phyloP scores from a whole-genome alignment of 2,329 filamentous ascomycete genomes.

The Fusarium udum region DNA sequence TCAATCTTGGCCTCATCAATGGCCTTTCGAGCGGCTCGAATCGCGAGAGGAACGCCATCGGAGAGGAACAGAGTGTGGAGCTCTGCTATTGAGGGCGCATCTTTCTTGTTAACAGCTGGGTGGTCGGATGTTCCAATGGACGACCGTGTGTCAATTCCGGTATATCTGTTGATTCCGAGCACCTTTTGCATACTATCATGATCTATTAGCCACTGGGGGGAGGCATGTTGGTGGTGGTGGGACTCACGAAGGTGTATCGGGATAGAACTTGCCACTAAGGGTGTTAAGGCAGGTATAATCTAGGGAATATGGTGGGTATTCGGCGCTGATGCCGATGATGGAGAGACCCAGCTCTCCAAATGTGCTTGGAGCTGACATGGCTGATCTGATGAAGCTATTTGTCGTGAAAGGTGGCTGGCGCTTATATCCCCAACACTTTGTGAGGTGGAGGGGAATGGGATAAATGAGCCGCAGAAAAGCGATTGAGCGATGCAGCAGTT shows the following conservation, averaged over 20 bases:
- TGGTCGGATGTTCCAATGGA: slow-evolving; percentile 70
- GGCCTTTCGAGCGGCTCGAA: slow-evolving; percentile 64
- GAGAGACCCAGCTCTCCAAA: slow-evolving; percentile 66
- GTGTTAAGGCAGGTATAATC: slow-evolving; percentile 60
- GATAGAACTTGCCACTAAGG: slow-evolving; percentile 66
- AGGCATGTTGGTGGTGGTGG: background rate
- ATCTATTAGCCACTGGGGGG: background rate
- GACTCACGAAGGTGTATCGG: slow-evolving; percentile 66
- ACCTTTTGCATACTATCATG: slow-evolving; percentile 67
- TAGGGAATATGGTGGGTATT: slow-evolving; percentile 68
- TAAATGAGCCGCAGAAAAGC: background rate
- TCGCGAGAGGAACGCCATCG: slow-evolving; percentile 66
- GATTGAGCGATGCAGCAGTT: background rate
- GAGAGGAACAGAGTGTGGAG: slow-evolving; percentile 65
- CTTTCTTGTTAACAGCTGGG: slow-evolving; percentile 66
- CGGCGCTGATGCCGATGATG: slow-evolving; percentile 66
- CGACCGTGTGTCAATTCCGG: slow-evolving; percentile 70
- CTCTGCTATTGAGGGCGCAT: slow-evolving; percentile 62
- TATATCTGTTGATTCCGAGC: slow-evolving; percentile 70
- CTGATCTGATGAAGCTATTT: slow-evolving; percentile 12
- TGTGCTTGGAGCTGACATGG: slow-evolving; percentile 54
- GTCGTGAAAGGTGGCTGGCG: background rate
- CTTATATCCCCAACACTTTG: slow-evolving; percentile 32
- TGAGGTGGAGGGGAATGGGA: slow-evolving; percentile 9
- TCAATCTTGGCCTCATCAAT: slow-evolving; percentile 63